Conservation (phyloP, 345 rosid genomes). For the Linum tenue region DNA sequence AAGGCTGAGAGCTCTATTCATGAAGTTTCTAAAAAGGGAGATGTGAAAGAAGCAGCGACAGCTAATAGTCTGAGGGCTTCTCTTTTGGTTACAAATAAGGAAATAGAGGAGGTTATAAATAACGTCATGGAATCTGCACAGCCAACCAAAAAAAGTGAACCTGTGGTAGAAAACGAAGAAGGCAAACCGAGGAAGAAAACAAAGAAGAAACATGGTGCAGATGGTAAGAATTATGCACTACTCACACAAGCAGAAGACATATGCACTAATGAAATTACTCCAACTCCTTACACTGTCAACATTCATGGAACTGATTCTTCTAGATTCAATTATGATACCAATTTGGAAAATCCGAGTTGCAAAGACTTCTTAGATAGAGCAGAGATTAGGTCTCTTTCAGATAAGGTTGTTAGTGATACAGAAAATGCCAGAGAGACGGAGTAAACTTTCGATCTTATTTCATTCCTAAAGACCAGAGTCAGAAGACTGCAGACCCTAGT, state of each 20-base stretch:
- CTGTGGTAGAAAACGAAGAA: conserved; percentile 17
- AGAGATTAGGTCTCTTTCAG: background rate
- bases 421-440: conserved; percentile 10
- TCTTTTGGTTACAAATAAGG: conserved; percentile 20
- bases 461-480: conserved; percentile 20
- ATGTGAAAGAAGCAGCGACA: conserved; percentile 14
- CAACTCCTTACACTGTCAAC: conserved; percentile 8
- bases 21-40: conserved; percentile 13
- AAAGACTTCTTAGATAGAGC: conserved; percentile 12
- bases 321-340: conserved; percentile 11
- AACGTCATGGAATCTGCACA: conserved; percentile 40
- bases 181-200: conserved; percentile 35
- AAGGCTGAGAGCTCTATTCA: conserved; percentile 17
- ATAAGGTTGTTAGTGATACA: conserved; percentile 6
- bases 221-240: conserved; percentile 11
- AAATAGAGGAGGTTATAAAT: conserved; percentile 35
- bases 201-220: conserved; percentile 29
- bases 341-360: conserved; percentile 14
- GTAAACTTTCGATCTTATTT: conserved; percentile 32
- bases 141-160: conserved; percentile 20
- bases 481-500: conserved; percentile 18
- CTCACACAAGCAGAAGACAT: conserved; percentile 20
- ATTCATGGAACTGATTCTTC: conserved; percentile 18
- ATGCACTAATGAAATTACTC: conserved; percentile 16
- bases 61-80: conserved; percentile 9